Evolutionary conservation across 352 stramenopile species (phyloP), one percentile per base, ranked within the genome.

Genomic region (Globisporangium okanoganense): DNA sequence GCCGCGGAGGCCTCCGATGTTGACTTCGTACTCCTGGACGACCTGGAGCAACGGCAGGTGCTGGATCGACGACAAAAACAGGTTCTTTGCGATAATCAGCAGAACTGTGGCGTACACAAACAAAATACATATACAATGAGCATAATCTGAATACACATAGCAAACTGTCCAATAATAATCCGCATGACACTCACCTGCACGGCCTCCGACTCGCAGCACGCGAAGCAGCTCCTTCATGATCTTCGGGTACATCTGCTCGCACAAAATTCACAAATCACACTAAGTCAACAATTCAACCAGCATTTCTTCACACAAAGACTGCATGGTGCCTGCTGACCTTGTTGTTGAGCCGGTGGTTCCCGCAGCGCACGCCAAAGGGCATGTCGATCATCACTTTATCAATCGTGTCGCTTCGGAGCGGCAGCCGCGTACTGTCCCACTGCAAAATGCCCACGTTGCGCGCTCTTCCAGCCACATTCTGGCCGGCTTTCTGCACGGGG

Each of bases 71-170:
- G 79, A 70, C 50, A 77, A 70, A 58, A 89, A 87, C 27, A 88
- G 71, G 58, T 93, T 93, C 67, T 91, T 91, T 56, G 83, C 86
- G 60, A 88, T 82, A n/a, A 85, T 71, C 2, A 93, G 73, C n/a
- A 93, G 58, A 9, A 93, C 84, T 72, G 36, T 5, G 56, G 5
- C n/a, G 24, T 20, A 35, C 5, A n/a, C 50, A 13, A 60, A 31
- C 27, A 56, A 12, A 47, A 45, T 12, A 40, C 3, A 56, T n/a
- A n/a, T n/a, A n/a, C 16, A 31, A 38, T 60, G 9, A 51, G 31
- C 13, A n/a, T n/a, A n/a, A n/a, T n/a, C n/a, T n/a, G n/a, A 33
- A 33, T 10, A n/a, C 22, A 14, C 6, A n/a, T n/a, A n/a, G 22
- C 10, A 50, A 8, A n/a, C 9, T 9, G 44, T n/a, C 9, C 24